Conservation (phyloP, 257 asterid species). For the Oldenlandia corymbosa region DNA sequence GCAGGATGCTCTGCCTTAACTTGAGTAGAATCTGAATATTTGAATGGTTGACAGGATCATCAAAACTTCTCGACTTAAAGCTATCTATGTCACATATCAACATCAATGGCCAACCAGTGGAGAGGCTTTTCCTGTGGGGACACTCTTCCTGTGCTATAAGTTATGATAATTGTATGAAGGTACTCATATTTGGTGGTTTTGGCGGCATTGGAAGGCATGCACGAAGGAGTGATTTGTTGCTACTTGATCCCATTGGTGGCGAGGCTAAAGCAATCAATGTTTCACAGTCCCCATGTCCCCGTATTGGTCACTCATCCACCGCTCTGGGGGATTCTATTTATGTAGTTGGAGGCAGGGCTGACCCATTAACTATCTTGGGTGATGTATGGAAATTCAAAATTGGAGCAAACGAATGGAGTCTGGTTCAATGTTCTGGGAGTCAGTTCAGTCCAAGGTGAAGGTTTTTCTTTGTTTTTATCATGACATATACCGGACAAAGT, state of each 20-base stretch:
- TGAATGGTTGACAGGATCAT: conserved; percentile 79
- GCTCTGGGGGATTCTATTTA: conserved; percentile 54
- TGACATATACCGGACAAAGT: not conserved
- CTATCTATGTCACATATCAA: conserved; percentile 42
- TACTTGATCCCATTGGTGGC: conserved; percentile 50
- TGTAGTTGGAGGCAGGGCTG: conserved; percentile 92
- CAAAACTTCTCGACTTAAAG: conserved; percentile 27
- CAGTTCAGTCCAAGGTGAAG: conserved; percentile 66
- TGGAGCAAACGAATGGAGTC: conserved; percentile 55
- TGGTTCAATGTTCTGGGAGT: conserved; percentile 62
- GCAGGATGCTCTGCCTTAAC: conserved; percentile 71
- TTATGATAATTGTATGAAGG: conserved; percentile 32
- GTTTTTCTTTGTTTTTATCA: conserved; percentile 7
- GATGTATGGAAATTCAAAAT: conserved; percentile 70
- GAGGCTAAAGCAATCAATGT: conserved; percentile 40
- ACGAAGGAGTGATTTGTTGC: conserved; percentile 64
- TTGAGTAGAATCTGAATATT: conserved; percentile 79
- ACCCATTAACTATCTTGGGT: conserved; percentile 66
- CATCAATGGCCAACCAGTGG: conserved; percentile 60
- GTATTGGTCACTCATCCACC: conserved; percentile 79
- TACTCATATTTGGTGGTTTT: conserved; percentile 85
- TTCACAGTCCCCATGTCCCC: conserved; percentile 67
- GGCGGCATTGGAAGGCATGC: conserved; percentile 95
- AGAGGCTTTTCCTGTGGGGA: conserved; percentile 93
- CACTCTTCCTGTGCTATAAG: conserved; percentile 65